phyloP scores from a whole-genome alignment of 1,284 basidiomycete genomes.

The Afroboletus lepidellus region DNA sequence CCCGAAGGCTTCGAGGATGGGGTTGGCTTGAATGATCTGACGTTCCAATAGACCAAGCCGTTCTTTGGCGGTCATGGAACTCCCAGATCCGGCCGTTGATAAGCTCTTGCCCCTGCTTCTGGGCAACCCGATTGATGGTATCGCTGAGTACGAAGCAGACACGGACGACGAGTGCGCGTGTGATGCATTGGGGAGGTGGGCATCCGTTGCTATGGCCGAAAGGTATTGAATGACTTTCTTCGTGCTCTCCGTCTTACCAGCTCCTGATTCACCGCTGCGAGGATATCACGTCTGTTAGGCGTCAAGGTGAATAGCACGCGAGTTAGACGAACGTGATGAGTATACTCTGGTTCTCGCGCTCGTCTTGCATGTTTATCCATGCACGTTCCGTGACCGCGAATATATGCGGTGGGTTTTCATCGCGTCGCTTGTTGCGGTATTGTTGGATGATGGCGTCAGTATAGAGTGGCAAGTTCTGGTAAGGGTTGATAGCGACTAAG shows the following conservation, averaged over 20 bases:
- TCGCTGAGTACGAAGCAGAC: conserved; percentile 45
- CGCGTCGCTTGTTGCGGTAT: conserved; percentile 88
- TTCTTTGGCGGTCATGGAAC: conserved; percentile 55
- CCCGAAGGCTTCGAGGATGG: conserved; percentile 96
- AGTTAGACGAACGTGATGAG: conserved; percentile 82
- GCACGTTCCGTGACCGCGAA: conserved; percentile 97
- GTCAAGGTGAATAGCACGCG: not conserved
- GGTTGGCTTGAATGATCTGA: conserved; percentile 98
- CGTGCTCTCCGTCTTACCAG: conserved; percentile 99
- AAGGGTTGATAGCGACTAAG: conserved; percentile 98
- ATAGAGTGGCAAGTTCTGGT: conserved; percentile 91
- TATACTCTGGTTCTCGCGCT: conserved; percentile 96
- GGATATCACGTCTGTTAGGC: conserved; percentile 3
- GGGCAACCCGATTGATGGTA: conserved; percentile 61
- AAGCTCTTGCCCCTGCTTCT: conserved; percentile 49
- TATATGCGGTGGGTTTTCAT: conserved; percentile 97
- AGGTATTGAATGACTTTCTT: conserved; percentile 99
- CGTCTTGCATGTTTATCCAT: conserved; percentile 98
- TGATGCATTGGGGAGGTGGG: conserved; percentile 58
- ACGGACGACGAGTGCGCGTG: conserved; percentile 58
- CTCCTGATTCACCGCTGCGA: conserved; percentile 92
- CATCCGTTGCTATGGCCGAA: conserved; percentile 91
- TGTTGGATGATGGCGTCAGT: conserved; percentile 90
- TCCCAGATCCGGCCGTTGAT: conserved; percentile 45
- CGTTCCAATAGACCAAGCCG: conserved; percentile 89